Base-by-base conservation (phyloP, 2,329 filamentous ascomycete species). In the Simplicillium aogashimaense region DNA sequence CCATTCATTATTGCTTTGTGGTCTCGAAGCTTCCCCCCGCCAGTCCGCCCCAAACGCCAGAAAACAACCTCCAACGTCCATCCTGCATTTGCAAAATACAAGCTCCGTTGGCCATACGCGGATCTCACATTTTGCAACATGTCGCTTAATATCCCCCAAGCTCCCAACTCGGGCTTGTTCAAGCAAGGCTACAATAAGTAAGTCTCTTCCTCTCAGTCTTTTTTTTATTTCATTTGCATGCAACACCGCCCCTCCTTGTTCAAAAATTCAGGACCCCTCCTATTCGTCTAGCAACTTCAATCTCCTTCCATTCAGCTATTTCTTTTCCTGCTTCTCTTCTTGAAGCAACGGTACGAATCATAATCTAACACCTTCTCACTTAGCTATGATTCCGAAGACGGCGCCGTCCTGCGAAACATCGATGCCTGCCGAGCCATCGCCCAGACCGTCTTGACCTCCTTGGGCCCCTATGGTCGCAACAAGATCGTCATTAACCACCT, bases 401-500 rank as follows among this genome's bases (percentile, higher is more conserved):
- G 92, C 61, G 94, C 92, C 52, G 89, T 98, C 51, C 76, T 97
- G 50, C 88, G 92, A 59, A 98, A 98, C 66, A 97, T 98, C 67
- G 94, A 98, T 60, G 92, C 94, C 61, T 98, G 92, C 72, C 80
- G 89, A 50, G 86, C 92, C 51, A 97, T 98, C 65, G 81, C 92
- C 43, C 86, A 85, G 55, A 98, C 92, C 39, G 92, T 98, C 37
- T 88, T 95, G 72, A 97, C 92, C 42, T 97, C 92, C 35, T 77
- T 98, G 29, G 94, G 92, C 39, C 92, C 92, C 45, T 95, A 95
- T 66, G 92, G 92, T 57, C 86, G 92, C 66, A 98, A 98, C 75
- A 98, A 98, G 73, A 89, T 98, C 59, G 87, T 98, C 69, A 97
- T 98, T 74, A 98, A 98, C 74, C 94, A 98, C 69, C 76, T 98